Percentiles rank a stretch among this genome's conserved stretches.
Conservation (phyloP, 176 grass and related monocot species). For the Rhynchospora breviuscula region DNA sequence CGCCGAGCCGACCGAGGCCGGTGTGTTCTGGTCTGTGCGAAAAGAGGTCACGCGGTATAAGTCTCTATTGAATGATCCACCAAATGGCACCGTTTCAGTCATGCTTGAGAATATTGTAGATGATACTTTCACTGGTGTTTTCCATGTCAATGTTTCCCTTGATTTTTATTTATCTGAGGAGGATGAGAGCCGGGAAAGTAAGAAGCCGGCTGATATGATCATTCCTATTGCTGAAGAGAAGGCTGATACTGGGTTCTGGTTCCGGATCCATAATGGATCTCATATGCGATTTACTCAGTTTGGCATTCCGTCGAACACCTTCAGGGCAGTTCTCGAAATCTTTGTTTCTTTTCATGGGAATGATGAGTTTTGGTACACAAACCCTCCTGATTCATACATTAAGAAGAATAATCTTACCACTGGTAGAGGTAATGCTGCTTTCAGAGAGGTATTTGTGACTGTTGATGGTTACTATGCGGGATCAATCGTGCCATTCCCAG, state of each 20-base stretch:
- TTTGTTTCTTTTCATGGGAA: constrained; percentile 73
- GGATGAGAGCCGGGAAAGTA: background rate
- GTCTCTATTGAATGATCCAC: constrained; percentile 44
- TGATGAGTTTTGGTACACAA: constrained; percentile 97
- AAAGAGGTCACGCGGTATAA: constrained; percentile 70
- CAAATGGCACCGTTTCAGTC: constrained; percentile 40
- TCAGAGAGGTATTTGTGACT: constrained; percentile 65
- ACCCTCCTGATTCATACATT: constrained; percentile 82
- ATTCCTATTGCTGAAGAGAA: constrained; percentile 49
- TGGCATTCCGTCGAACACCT: constrained; percentile 57
- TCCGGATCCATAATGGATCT: constrained; percentile 57
- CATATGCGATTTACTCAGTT: constrained; percentile 30
- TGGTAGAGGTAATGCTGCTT: constrained; percentile 58
- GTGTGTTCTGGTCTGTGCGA: constrained; percentile 67
- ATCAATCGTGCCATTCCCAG: constrained; percentile 74
- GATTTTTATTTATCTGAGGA: constrained; percentile 42
- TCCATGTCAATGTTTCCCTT: constrained; percentile 64
- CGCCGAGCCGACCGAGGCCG: constrained; percentile 51
- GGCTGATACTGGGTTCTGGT: constrained; percentile 57
- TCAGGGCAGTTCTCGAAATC: constrained; percentile 65
- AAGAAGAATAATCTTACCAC: constrained; percentile 69
- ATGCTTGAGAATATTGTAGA: constrained; percentile 98
- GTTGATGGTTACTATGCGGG: constrained; percentile 56
- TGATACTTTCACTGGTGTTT: constrained; percentile 59
- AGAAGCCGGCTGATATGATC: constrained; percentile 50